phyloP scores from a whole-genome alignment of 2,329 filamentous ascomycete species.

The Aspergillus intermedius region DNA sequence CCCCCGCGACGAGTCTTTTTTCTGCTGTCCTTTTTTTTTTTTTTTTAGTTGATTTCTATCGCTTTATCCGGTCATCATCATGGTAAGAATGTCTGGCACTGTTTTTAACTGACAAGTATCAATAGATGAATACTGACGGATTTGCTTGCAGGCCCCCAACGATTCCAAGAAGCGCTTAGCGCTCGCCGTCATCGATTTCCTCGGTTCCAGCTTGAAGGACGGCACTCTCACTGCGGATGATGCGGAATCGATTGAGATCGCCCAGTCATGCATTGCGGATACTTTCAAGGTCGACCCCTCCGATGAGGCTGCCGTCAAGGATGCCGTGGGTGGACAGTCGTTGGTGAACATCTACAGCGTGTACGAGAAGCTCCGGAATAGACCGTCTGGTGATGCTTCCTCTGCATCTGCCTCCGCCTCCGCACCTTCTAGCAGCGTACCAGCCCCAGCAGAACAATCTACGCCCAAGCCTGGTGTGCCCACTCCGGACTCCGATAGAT shows the following conservation, averaged over 20 bases:
- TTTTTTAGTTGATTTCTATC: not conserved
- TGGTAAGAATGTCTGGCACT: constrained; percentile 14
- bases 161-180: constrained; percentile 78
- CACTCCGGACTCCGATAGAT: constrained; percentile 69
- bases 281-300: constrained; percentile 90
- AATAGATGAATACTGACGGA: not conserved
- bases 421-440: constrained; percentile 17
- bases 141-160: constrained; percentile 29
- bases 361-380: constrained; percentile 87
- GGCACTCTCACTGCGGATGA: constrained; percentile 85
- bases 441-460: constrained; percentile 32
- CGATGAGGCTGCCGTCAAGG: constrained; percentile 63
- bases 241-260: constrained; percentile 87
- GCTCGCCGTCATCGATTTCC: constrained; percentile 95
- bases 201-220: constrained; percentile 74
- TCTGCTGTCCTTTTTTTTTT: constrained; percentile 1
- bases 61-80: constrained; percentile 4
- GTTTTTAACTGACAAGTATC: not conserved
- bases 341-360: constrained; percentile 88
- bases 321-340: constrained; percentile 78
- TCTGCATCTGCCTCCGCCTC: constrained; percentile 10
- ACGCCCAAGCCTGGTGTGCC: constrained; percentile 31
- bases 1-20: constrained; percentile 10
- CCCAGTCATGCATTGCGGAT: constrained; percentile 88
- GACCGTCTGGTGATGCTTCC: constrained; percentile 44